Conservation (phyloP, 2,329 filamentous ascomycete genomes). For the Fusarium secorum region DNA sequence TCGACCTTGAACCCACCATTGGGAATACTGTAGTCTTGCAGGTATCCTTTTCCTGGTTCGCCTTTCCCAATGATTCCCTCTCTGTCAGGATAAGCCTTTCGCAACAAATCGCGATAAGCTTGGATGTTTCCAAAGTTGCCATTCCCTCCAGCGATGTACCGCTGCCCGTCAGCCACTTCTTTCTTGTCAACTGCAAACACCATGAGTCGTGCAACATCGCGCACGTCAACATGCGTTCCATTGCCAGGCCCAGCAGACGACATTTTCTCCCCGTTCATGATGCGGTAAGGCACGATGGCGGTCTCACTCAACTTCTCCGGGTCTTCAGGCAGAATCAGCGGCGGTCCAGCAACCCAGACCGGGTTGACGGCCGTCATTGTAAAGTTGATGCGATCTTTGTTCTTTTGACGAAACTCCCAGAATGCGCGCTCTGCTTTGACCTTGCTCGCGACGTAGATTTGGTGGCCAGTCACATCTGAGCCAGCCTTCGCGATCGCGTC, state of each 20-base stretch:
- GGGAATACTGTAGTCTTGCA: neutral
- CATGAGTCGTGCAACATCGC: constrained; percentile 11
- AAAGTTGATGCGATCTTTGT: neutral
- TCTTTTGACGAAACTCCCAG: constrained; percentile 2
- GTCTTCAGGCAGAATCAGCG: constrained; percentile 1
- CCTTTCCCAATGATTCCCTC: neutral
- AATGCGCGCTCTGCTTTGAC: constrained; percentile 17
- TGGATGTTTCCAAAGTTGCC: constrained; percentile 7
- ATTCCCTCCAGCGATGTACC: constrained; percentile 8
- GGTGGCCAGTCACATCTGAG: neutral
- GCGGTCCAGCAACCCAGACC: constrained; percentile 9
- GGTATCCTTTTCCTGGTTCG: neutral
- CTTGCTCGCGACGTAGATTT: constrained; percentile 16
- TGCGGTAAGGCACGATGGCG: constrained; percentile 11
- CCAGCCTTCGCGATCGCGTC: neutral
- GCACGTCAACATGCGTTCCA: constrained; percentile 17
- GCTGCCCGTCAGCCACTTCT: constrained; percentile 5
- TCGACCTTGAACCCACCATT: neutral
- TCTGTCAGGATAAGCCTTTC: neutral
- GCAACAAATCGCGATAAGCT: constrained; percentile 12
- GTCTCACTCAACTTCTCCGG: constrained; percentile 20
- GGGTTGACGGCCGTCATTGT: constrained; percentile 20
- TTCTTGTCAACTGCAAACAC: constrained; percentile 1
- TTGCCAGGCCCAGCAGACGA: neutral
- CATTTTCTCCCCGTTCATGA: constrained; percentile 11